Evolutionary conservation across 768 basidiomycete genomes (phyloP), one percentile per base, ranked within the genome.

Genomic region (Podaxis sp.): DNA sequence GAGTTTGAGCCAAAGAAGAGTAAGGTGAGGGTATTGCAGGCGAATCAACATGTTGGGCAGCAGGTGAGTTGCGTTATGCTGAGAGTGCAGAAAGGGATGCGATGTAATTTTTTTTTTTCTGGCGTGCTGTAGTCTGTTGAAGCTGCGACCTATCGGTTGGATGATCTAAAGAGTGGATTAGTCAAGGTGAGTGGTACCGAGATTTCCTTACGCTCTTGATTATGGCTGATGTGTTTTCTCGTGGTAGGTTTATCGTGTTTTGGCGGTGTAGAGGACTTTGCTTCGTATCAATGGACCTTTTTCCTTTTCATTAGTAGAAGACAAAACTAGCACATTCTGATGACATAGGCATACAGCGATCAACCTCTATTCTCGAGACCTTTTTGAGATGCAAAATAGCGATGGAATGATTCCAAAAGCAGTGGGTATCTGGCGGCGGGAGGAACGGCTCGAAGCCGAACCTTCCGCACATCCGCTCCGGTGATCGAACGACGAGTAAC

Each of bases 1-100:
- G 94, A 95, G 69, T 90, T 88, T 70, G 95, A 97, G 66, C 72
- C 74, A 40, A 94, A 91, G 83, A 95, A 95, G 78, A 83, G 82
- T 62, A 97, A 97, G 77, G 77, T 95, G 56, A 82, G 81, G 70
- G 85, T 91, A 47, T 88, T 88, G 71, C 92, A 95, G 71, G 93
- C 93, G 56, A 94, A 92, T 71, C 86, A 90, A 69, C 90, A 89
- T 67, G 89, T 90, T 67, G 87, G 90, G 51, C 90, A 87, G 64
- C 89, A 91, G 83, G 90, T 89, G 62, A 63, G 83, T 77, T 59
- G 35, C 52, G 21, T 47, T 50, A 28, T 35, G 27, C n/a, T 16
- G 55, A 23, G 47, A n/a, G 46, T 52, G 32, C 47, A 51, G 50
- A 59, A 5, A 46, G 37, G 27, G 32, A 61, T 25, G 50, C 50